phyloP scores from a whole-genome alignment of 148 eudicot genomes.

The Vaccinium vitisidaea region DNA sequence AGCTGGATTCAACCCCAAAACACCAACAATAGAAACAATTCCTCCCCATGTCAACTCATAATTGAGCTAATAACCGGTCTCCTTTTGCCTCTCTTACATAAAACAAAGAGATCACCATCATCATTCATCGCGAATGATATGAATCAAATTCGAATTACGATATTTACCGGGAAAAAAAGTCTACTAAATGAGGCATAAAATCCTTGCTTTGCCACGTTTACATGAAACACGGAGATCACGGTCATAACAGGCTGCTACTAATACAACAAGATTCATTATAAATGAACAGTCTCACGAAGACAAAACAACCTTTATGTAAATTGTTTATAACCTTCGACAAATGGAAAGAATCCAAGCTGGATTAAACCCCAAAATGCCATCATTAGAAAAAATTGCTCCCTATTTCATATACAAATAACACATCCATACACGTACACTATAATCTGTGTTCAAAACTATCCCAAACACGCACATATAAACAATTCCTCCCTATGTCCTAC shows the following conservation, averaged over 20 bases:
- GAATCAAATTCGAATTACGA: not conserved
- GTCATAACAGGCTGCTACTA: not conserved
- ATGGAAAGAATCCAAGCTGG: not conserved
- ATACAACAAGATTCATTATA: not conserved
- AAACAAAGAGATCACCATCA: not conserved
- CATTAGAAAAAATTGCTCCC: not conserved
- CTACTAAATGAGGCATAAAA: not conserved
- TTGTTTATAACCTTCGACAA: slow-evolving; percentile 7
- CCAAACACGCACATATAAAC: not conserved
- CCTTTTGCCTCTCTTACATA: not conserved
- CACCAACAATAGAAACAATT: not conserved
- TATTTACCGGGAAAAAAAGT: not conserved
- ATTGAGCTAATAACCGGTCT: not conserved
- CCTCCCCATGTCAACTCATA: not conserved
- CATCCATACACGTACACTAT: not conserved
- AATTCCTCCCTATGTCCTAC: not conserved
- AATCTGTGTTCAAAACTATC: too few species aligned
- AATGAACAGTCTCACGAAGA: not conserved
- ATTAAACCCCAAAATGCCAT: slow-evolving; percentile 4
- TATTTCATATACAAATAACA: not conserved
- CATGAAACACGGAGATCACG: not conserved
- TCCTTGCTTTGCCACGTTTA: not conserved
- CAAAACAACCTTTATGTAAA: not conserved
- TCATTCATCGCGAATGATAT: not conserved
- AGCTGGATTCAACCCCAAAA: slow-evolving; percentile 13